Percentiles rank a stretch among this genome's conserved stretches.
These are phyloP conservation scores for Hydnomerulius pinastri DNA, from an alignment of 768 basidiomycete genomes.

Conservation along the genomic window DNA sequence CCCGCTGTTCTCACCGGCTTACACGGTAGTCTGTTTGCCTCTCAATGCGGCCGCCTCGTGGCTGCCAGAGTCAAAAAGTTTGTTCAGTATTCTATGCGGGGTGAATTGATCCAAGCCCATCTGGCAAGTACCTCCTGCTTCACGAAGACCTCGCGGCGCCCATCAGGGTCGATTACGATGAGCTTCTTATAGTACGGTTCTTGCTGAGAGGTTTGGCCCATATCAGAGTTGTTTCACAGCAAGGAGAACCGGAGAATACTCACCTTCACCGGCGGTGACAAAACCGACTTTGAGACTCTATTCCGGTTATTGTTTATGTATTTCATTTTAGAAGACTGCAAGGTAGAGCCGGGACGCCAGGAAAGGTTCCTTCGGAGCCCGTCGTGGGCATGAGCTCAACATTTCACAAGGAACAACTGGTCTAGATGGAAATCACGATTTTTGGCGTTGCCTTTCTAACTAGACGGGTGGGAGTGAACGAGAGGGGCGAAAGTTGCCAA, in stretches of 20 bases:
- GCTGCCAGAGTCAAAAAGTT: background rate
- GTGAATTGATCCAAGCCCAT: too few relatives aligned
- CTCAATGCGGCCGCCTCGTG: too few relatives aligned
- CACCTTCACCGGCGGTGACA: background rate
- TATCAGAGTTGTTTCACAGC: background rate
- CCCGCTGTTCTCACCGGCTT: too few relatives aligned
- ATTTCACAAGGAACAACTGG: too few relatives aligned
- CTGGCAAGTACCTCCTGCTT: background rate
- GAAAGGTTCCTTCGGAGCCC: too few relatives aligned
- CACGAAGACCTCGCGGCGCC: background rate
- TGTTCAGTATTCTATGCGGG: background rate
- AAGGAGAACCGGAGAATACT: background rate
- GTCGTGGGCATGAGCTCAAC: too few relatives aligned
- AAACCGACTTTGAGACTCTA: background rate
- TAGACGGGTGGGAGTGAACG: too few relatives aligned
- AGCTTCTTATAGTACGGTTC: background rate
- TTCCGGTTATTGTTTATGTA: background rate
- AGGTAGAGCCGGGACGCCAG: too few relatives aligned
- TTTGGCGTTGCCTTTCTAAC: too few relatives aligned
- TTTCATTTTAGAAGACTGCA: background rate
- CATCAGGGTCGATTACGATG: background rate
- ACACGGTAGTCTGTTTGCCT: background rate
- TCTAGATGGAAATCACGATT: too few relatives aligned
- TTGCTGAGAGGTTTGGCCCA: background rate
- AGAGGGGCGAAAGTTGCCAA: too few relatives aligned